A percentile compares a stretch with the other conserved stretches of the same genome.
Conservation (phyloP, 2,329 filamentous ascomycete species). For the Colletotrichum navitas region DNA sequence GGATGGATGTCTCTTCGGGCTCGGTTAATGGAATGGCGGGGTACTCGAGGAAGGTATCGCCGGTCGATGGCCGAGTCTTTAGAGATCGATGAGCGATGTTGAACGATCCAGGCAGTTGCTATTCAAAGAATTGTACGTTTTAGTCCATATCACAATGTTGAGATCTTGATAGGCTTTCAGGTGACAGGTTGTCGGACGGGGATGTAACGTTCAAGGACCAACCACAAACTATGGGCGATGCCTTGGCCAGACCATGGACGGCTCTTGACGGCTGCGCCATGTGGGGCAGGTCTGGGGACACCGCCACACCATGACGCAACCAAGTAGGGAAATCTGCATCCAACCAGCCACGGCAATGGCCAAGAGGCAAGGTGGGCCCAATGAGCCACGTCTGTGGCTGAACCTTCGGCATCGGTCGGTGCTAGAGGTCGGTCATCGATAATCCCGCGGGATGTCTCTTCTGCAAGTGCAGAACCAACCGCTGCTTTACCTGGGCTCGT, state of each 20-base stretch:
- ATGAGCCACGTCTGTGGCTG: slow-evolving; percentile 5
- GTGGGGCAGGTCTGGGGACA: background rate
- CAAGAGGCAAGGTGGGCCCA: too few species aligned
- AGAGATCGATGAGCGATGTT: background rate
- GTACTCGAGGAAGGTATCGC: background rate
- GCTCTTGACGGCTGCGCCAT: background rate
- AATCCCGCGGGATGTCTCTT: slow-evolving; percentile 31
- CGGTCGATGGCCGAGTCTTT: background rate
- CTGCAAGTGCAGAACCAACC: slow-evolving; percentile 9
- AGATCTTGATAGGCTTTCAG: slow-evolving; percentile 6
- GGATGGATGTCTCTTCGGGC: background rate
- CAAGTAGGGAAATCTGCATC: too few species aligned
- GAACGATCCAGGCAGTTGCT: background rate
- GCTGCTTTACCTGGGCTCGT: slow-evolving; percentile 16
- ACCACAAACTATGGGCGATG: background rate
- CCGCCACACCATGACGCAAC: background rate
- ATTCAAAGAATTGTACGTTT: background rate
- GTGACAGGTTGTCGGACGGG: background rate
- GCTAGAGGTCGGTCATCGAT: slow-evolving; percentile 33
- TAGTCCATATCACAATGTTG: background rate
- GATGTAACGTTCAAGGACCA: background rate
- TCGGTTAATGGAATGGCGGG: slow-evolving; percentile 13
- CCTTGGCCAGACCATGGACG: background rate
- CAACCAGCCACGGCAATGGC: background rate
- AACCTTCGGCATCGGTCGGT: slow-evolving; percentile 30